Evolutionary conservation across 495 filamentous ascomycete genomes (phyloP).

Genomic region (Penicillium herquei): DNA sequence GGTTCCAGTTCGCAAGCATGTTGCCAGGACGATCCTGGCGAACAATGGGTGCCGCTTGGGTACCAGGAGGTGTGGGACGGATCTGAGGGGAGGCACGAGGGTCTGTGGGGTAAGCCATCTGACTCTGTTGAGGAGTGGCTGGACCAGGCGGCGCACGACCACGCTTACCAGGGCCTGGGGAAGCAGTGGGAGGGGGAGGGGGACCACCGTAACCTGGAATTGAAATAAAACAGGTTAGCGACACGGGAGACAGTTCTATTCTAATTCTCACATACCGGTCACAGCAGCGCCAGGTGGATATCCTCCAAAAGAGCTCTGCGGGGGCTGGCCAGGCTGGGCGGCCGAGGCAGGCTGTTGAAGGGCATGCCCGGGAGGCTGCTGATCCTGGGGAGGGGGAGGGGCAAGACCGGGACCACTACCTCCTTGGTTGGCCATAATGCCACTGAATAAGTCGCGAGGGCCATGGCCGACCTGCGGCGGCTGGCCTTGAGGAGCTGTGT

Average conservation of each 20-base stretch:
- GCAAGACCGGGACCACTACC: slow-evolving; percentile 84
- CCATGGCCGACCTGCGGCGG: slow-evolving; percentile 89
- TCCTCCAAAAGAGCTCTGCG: slow-evolving; percentile 54
- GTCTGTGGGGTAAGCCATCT: slow-evolving; percentile 73
- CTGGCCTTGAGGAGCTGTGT: slow-evolving; percentile 77
- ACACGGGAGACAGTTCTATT: slow-evolving; percentile 14
- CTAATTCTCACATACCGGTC: slow-evolving; percentile 57
- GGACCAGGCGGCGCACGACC: slow-evolving; percentile 65
- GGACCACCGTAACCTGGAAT: slow-evolving; percentile 57
- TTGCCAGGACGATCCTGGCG: slow-evolving; percentile 63
- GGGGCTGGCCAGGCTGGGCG: slow-evolving; percentile 60
- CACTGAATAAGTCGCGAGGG: slow-evolving; percentile 86
- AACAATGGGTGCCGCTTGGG: slow-evolving; percentile 38
- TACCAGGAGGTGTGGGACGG: slow-evolving; percentile 68
- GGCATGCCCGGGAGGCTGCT: slow-evolving; percentile 57
- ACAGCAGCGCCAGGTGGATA: slow-evolving; percentile 63
- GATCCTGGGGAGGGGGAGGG: slow-evolving; percentile 71
- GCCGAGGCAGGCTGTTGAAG: slow-evolving; percentile 60
- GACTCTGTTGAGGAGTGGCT: slow-evolving; percentile 86
- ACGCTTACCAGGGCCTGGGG: slow-evolving; percentile 76
- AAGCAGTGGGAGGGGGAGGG: slow-evolving; percentile 79
- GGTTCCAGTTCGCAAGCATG: slow-evolving; percentile 81
- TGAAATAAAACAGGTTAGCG: slow-evolving; percentile 26
- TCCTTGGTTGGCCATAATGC: slow-evolving; percentile 90
- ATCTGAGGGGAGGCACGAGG: slow-evolving; percentile 82